Base-by-base conservation (phyloP, 2,329 filamentous ascomycete species). In the Cercospora sp. region DNA sequence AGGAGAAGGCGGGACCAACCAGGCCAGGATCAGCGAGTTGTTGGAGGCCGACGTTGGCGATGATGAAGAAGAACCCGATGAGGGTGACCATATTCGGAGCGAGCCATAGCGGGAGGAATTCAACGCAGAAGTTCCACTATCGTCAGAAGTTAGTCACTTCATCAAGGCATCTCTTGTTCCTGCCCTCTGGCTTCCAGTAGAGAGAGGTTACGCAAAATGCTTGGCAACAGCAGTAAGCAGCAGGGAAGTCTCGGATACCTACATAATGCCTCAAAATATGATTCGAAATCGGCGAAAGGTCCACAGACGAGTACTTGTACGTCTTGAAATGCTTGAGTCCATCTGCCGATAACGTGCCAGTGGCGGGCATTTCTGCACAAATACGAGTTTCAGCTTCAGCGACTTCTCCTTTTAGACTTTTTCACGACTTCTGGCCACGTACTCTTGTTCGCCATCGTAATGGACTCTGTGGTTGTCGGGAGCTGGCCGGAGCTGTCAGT, bases 31-130 rank as follows among this genome's bases (percentile, higher is more conserved):
- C 91, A 78, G 88, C 91, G 60, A 97, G 83, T 69, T 91, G 89
- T 66, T 97, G 82, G 65, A 90, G 82, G 24, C 83, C 86, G 69
- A 99, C 88, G 79, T 99, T 98, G 69, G 83, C 89, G 63, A 99
- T 83, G 74, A 99, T 96, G 84, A 94, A 98, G 82, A 91, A 89
- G 86, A 98, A 99, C 67, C 95, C 95, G 59, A 98, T 81, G 26
- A 99, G 85, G 73, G 95, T 99, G 68, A 99, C 94, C 89, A 97
- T 95, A 79, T 99, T 99, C 37, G 95, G 95, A 30, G 95, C 95
- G 65, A 99, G 87, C 94, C 94, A 99, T 88, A 97, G 83, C 71
- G 95, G 95, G 76, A 99, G 83, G 51, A 97, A 82, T 79, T 97
- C 89, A 75, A 98, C 95, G 75, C 94, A 94, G 72, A 89, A 92